Evolutionary conservation across 2,329 filamentous ascomycete genomes (phyloP).

Genomic region (Epichloe sylvatica): DNA sequence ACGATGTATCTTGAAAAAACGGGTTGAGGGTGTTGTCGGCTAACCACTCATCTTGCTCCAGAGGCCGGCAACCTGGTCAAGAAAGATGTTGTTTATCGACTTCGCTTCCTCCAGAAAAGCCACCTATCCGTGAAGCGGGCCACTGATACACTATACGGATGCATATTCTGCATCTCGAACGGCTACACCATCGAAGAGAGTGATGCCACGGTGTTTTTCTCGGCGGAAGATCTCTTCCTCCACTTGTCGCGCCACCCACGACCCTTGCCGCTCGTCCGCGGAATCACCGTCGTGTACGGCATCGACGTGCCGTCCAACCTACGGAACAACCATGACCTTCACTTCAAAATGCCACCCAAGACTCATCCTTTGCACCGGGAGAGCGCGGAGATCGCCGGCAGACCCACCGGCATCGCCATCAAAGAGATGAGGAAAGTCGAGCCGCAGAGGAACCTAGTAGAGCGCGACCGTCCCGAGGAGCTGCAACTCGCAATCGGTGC

Average conservation of each 20-base stretch:
- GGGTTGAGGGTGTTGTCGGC: too few species aligned
- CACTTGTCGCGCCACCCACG: slow-evolving; percentile 40
- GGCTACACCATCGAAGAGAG: slow-evolving; percentile 36
- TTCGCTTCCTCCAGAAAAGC: slow-evolving; percentile 42
- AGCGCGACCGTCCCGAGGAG: slow-evolving; percentile 24
- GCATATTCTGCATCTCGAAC: slow-evolving; percentile 37
- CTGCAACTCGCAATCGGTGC: slow-evolving; percentile 35
- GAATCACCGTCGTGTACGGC: slow-evolving; percentile 34
- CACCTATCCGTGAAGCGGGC: slow-evolving; percentile 35
- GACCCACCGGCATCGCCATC: slow-evolving; percentile 32
- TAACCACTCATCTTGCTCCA: background rate
- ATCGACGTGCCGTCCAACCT: slow-evolving; percentile 24
- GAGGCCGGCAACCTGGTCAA: slow-evolving; percentile 30
- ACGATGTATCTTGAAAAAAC: background rate
- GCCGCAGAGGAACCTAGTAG: slow-evolving; percentile 29
- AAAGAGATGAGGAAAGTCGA: slow-evolving; percentile 34
- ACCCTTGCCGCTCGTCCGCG: slow-evolving; percentile 34
- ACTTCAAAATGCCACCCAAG: slow-evolving; percentile 28
- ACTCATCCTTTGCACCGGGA: slow-evolving; percentile 28
- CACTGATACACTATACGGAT: slow-evolving; percentile 41
- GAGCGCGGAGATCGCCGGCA: slow-evolving; percentile 23
- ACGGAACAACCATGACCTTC: slow-evolving; percentile 39
- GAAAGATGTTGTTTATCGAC: slow-evolving; percentile 32
- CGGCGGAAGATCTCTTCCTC: slow-evolving; percentile 34
- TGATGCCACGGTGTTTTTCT: slow-evolving; percentile 44